Percentiles rank a stretch among this genome's conserved stretches.
Evolutionary conservation across 2,329 filamentous ascomycete species (phyloP).

Genomic region (Diaporthe vaccinii): DNA sequence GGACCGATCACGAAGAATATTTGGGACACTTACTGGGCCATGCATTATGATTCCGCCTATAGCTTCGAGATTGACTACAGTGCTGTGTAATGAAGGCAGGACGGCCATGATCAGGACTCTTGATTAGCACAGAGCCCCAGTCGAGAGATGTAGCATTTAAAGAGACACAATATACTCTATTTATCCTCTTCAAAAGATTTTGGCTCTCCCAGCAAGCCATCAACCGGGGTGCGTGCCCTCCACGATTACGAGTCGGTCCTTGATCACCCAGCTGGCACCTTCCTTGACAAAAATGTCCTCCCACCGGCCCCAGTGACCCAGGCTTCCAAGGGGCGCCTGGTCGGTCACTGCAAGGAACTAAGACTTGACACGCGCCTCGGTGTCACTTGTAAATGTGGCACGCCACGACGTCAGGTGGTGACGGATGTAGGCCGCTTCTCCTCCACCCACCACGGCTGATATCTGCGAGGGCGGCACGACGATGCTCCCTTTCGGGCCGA

Average conservation of each 20-base stretch:
- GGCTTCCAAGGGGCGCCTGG: neutral
- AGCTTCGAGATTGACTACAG: conserved; percentile 8
- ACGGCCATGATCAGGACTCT: neutral
- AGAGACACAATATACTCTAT: neutral
- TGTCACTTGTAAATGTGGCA: neutral
- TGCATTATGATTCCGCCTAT: conserved; percentile 56
- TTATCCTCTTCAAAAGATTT: neutral
- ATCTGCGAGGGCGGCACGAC: neutral
- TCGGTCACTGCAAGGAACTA: neutral
- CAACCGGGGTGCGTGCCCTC: neutral
- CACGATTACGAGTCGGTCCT: neutral
- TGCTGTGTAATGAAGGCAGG: neutral
- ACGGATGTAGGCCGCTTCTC: neutral
- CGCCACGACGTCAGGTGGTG: neutral
- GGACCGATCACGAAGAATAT: conserved; percentile 61
- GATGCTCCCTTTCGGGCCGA: neutral
- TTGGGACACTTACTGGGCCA: conserved; percentile 65
- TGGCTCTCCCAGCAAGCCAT: neutral
- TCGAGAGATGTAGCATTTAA: neutral
- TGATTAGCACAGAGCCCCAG: neutral
- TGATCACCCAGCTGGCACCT: neutral
- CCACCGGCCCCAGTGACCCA: neutral
- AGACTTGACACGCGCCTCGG: neutral
- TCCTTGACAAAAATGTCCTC: neutral
- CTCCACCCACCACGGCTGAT: neutral